These are phyloP conservation scores for Aspergillus intermedius DNA, from an alignment of 2,329 filamentous ascomycete species.

Conservation along the genomic window DNA sequence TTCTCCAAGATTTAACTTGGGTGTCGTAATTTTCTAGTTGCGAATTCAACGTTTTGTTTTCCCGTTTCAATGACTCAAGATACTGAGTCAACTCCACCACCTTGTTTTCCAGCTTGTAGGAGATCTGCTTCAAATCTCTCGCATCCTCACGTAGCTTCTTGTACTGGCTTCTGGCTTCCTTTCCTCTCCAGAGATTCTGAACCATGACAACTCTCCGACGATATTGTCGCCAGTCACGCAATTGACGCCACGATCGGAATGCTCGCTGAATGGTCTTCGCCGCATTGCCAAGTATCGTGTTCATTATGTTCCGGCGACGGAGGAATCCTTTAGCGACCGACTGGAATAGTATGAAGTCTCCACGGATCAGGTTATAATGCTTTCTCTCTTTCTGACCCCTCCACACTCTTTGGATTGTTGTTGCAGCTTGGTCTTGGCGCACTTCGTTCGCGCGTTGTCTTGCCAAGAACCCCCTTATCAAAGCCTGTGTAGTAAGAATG, in stretches of 20 bases:
- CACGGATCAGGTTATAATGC: slow-evolving; percentile 68
- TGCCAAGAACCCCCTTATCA: slow-evolving; percentile 69
- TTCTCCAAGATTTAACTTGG: slow-evolving; percentile 95
- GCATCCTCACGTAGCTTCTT: slow-evolving; percentile 91
- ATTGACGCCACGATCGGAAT: slow-evolving; percentile 74
- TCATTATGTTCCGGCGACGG: slow-evolving; percentile 83
- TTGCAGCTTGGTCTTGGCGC: slow-evolving; percentile 77
- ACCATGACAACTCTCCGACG: slow-evolving; percentile 82
- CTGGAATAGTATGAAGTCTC: slow-evolving; percentile 81
- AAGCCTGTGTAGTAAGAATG: slow-evolving; percentile 72
- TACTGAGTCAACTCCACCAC: slow-evolving; percentile 96
- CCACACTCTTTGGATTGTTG: slow-evolving; percentile 93
- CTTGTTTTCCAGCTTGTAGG: slow-evolving; percentile 99
- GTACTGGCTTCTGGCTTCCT: slow-evolving; percentile 71
- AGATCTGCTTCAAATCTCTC: slow-evolving; percentile 97
- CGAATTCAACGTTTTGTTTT: slow-evolving; percentile 81
- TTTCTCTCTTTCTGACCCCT: slow-evolving; percentile 85
- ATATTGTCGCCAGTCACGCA: slow-evolving; percentile 79
- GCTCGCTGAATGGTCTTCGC: slow-evolving; percentile 82
- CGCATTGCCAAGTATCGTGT: slow-evolving; percentile 87
- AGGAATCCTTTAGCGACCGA: slow-evolving; percentile 88
- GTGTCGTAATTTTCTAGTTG: slow-evolving; percentile 95
- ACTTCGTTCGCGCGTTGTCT: slow-evolving; percentile 72
- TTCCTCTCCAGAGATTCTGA: slow-evolving; percentile 90
- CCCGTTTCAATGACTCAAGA: slow-evolving; percentile 81